phyloP scores from a whole-genome alignment of 1,139 yeast genomes.

The Debaryomycetaceae sp. region DNA sequence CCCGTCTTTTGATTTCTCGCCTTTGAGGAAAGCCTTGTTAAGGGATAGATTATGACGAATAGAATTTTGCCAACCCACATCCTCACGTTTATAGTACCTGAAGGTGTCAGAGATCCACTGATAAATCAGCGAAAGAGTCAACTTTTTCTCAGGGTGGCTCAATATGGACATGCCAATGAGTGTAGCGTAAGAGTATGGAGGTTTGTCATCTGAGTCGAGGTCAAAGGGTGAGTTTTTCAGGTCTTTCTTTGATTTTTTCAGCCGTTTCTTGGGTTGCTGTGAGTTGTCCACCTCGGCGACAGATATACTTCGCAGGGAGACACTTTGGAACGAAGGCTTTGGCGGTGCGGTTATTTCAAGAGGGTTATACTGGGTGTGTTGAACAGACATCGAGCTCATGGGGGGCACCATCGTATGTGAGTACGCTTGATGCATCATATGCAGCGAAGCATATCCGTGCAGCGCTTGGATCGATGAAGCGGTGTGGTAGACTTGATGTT shows the following conservation, averaged over 20 bases:
- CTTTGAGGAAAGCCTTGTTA: constrained; percentile 84
- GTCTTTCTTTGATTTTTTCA: constrained; percentile 24
- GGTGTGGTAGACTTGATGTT: not conserved
- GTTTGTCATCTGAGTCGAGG: constrained; percentile 55
- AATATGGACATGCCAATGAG: constrained; percentile 91
- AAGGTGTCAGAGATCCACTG: constrained; percentile 90
- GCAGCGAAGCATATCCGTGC: no score
- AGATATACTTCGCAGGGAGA: constrained; percentile 9
- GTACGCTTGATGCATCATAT: not conserved
- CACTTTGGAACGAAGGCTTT: constrained; percentile 14
- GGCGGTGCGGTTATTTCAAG: constrained; percentile 10
- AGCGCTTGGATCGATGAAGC: no score
- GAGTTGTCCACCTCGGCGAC: constrained; percentile 12
- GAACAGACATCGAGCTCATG: constrained; percentile 2
- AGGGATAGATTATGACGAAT: constrained; percentile 81
- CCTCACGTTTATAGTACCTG: constrained; percentile 76
- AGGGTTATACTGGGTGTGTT: constrained; percentile 10
- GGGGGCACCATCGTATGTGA: constrained; percentile 5
- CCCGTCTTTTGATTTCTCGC: constrained; percentile 90
- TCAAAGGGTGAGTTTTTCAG: constrained; percentile 29
- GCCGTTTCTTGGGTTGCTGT: constrained; percentile 18
- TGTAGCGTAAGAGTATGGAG: constrained; percentile 93
- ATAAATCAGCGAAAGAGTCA: constrained; percentile 88
- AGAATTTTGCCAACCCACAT: constrained; percentile 93
- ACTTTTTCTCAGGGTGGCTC: constrained; percentile 71